Conservation (phyloP, 139 green algal species). For the Picocystis salinarum region DNA sequence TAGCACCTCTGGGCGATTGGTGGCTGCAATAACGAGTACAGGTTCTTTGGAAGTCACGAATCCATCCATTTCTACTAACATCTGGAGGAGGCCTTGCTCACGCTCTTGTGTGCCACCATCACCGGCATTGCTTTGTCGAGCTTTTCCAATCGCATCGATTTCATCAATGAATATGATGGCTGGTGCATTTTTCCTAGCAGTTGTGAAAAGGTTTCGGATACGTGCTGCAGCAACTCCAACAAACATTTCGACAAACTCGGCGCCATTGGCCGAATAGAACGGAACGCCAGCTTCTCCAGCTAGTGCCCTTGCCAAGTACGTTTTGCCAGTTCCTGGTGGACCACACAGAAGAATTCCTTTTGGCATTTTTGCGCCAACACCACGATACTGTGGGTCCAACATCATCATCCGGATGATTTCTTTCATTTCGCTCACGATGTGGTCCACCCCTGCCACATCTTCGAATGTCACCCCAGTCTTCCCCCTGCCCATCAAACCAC, state of each 20-base stretch:
- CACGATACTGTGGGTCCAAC: slow-evolving; percentile 18
- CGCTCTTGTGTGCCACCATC: slow-evolving; percentile 39
- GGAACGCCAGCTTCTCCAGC: slow-evolving; percentile 1
- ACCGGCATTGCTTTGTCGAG: neutral
- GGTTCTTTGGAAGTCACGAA: too few species aligned
- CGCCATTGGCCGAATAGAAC: slow-evolving; percentile 24
- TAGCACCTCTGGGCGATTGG: slow-evolving; percentile 39
- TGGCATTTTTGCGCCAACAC: slow-evolving; percentile 23
- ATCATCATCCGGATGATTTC: slow-evolving; percentile 40
- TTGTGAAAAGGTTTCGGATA: slow-evolving; percentile 4
- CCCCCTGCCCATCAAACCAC: neutral
- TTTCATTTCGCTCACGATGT: slow-evolving; percentile 33
- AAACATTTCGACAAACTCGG: slow-evolving; percentile 68
- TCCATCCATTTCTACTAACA: too few species aligned
- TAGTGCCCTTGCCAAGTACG: slow-evolving; percentile 3
- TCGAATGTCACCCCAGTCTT: slow-evolving; percentile 38
- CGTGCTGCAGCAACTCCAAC: slow-evolving; percentile 41
- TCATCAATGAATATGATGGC: slow-evolving; percentile 39
- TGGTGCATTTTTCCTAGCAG: slow-evolving; percentile 17
- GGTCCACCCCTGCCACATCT: slow-evolving; percentile 49
- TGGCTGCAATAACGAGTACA: slow-evolving; percentile 53
- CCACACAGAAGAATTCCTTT: too few species aligned
- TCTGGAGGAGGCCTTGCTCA: slow-evolving; percentile 52
- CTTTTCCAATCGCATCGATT: slow-evolving; percentile 23
- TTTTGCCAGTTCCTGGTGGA: too few species aligned